Conservation (phyloP, 2,329 filamentous ascomycete genomes). For the Penicillium psychrosexuale region DNA sequence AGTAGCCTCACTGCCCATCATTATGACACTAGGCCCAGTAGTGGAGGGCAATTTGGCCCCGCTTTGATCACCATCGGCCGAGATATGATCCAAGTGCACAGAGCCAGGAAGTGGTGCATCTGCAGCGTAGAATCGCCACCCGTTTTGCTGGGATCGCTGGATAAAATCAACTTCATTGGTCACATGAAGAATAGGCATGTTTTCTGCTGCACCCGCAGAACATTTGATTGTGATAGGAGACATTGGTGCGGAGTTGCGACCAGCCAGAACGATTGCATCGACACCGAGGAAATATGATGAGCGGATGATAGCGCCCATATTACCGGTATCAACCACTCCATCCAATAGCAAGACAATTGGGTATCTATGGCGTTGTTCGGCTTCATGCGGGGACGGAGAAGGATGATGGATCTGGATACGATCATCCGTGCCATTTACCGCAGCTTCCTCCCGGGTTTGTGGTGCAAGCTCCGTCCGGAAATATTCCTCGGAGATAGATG, state of each 20-base stretch:
- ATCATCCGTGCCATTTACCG: slow-evolving; percentile 65
- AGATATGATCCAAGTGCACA: slow-evolving; percentile 21
- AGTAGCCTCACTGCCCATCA: slow-evolving; percentile 78
- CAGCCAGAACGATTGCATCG: slow-evolving; percentile 75
- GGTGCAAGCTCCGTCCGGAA: slow-evolving; percentile 61
- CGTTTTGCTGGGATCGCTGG: slow-evolving; percentile 61
- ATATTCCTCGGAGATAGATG: slow-evolving; percentile 45
- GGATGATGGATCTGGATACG: slow-evolving; percentile 44
- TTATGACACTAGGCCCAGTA: slow-evolving; percentile 67
- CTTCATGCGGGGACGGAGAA: slow-evolving; percentile 1
- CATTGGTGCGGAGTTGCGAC: slow-evolving; percentile 68
- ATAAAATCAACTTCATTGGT: slow-evolving; percentile 68
- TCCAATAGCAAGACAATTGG: slow-evolving; percentile 46
- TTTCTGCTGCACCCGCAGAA: slow-evolving; percentile 82
- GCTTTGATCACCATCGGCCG: slow-evolving; percentile 34
- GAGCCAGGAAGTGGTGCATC: slow-evolving; percentile 45
- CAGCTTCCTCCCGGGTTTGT: slow-evolving; percentile 71
- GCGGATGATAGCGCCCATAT: slow-evolving; percentile 84
- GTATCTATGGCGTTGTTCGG: slow-evolving; percentile 25
- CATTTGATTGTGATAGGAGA: slow-evolving; percentile 80
- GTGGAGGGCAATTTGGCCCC: slow-evolving; percentile 45
- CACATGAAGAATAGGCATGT: slow-evolving; percentile 69
- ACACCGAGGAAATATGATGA: slow-evolving; percentile 88
- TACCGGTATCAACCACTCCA: slow-evolving; percentile 72
- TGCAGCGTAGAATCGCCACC: slow-evolving; percentile 82